A percentile compares a stretch with the other conserved stretches of the same genome.
These are phyloP conservation scores for Monosporascus sp. DNA, from an alignment of 2,329 filamentous ascomycete species.

Conservation along the genomic window DNA sequence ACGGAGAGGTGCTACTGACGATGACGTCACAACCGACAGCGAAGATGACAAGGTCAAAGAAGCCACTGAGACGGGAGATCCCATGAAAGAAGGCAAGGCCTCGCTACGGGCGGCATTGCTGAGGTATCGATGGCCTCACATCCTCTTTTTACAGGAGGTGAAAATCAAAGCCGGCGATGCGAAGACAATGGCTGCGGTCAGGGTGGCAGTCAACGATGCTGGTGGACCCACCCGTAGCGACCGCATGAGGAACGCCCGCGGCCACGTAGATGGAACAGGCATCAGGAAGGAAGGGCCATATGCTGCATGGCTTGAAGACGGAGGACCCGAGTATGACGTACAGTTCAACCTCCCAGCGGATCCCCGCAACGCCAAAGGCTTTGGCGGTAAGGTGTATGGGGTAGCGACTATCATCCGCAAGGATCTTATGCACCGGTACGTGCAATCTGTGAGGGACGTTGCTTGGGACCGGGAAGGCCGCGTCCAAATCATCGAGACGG, in stretches of 20 bases:
- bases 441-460: slow-evolving; percentile 31
- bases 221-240: background rate
- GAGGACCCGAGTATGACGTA: slow-evolving; percentile 33
- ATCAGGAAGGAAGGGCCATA: background rate
- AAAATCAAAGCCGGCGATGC: slow-evolving; percentile 8
- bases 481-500: slow-evolving; percentile 38
- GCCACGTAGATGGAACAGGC: background rate
- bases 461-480: slow-evolving; percentile 48
- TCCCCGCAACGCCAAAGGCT: slow-evolving; percentile 42
- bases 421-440: slow-evolving; percentile 30
- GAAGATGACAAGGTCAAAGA: background rate
- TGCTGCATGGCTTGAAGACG: slow-evolving; percentile 4
- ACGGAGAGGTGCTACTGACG: slow-evolving; percentile 48
- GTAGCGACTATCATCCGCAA: slow-evolving; percentile 43
- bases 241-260: background rate
- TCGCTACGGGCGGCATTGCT: slow-evolving; percentile 2
- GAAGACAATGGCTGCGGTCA: slow-evolving; percentile 3
- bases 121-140: slow-evolving; percentile 4
- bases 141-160: slow-evolving; percentile 9
- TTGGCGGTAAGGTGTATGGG: slow-evolving; percentile 45
- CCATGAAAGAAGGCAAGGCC: slow-evolving; percentile 1
- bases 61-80: background rate
- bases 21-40: slow-evolving; percentile 36
- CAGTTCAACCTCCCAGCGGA: slow-evolving; percentile 43
- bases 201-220: slow-evolving; percentile 1